Conservation (phyloP, 1,284 basidiomycete species). For the Cutaneotrichosporon mucoides region DNA sequence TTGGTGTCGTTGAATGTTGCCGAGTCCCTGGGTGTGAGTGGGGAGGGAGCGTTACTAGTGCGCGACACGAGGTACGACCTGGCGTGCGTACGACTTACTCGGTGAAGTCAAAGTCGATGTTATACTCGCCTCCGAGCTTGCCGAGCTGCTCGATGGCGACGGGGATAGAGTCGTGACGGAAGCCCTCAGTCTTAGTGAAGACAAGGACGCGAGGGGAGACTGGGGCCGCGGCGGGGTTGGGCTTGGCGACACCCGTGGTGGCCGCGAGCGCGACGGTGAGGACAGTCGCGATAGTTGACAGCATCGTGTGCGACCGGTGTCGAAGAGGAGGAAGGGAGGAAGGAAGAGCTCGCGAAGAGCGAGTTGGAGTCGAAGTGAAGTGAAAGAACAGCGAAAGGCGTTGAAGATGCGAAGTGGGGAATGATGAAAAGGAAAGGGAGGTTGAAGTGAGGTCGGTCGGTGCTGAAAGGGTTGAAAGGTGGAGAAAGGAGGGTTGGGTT, state of each 20-base stretch:
- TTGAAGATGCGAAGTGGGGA: not conserved
- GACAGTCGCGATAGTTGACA: not conserved
- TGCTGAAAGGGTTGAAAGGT: too few relatives aligned
- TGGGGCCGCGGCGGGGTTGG: not conserved
- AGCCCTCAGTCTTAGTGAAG: conserved; percentile 44
- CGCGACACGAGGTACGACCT: too few relatives aligned
- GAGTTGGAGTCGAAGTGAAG: not conserved
- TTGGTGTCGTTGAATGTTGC: conserved; percentile 58
- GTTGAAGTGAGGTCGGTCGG: too few relatives aligned
- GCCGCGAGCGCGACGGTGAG: not conserved
- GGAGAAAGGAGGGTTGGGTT: too few relatives aligned
- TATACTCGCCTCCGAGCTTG: conserved; percentile 36
- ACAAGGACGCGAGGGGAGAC: conserved; percentile 34
- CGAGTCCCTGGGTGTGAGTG: conserved; percentile 48
- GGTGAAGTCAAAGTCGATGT: conserved; percentile 61
- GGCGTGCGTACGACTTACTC: conserved; percentile 48
- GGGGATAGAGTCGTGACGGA: conserved; percentile 71
- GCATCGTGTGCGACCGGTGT: not conserved
- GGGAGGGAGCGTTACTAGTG: not conserved
- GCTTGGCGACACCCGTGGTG: not conserved
- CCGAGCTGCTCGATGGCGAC: conserved; percentile 60
- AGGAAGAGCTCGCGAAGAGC: not conserved
- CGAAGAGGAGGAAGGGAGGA: not conserved
- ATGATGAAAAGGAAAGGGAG: too few relatives aligned
- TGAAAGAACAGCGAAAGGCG: not conserved